Conservation (phyloP, 225 moss, liverwort and hornwort genomes). For the Physcomitrium patens region DNA sequence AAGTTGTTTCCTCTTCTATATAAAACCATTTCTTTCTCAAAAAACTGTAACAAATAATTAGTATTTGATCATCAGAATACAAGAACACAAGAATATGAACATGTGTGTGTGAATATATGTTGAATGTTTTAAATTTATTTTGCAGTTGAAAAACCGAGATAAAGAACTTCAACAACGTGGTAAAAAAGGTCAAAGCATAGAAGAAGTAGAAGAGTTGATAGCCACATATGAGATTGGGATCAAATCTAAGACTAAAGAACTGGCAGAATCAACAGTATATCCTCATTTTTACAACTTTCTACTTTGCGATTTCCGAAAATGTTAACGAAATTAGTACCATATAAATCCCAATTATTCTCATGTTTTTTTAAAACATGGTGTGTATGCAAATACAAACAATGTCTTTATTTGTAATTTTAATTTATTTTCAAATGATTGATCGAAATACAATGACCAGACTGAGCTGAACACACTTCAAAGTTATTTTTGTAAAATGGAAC, state of each 20-base stretch:
- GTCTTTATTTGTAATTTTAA: too few species aligned
- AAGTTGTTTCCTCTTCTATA: not conserved
- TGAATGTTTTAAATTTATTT: too few species aligned
- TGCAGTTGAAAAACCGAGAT: slow-evolving; percentile 55
- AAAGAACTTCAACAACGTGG: slow-evolving; percentile 72
- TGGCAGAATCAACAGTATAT: slow-evolving; percentile 42
- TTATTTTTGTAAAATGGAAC: slow-evolving; percentile 23
- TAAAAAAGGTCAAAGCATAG: slow-evolving; percentile 79
- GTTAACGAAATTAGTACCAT: not conserved
- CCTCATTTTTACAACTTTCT: accelerated
- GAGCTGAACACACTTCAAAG: not conserved
- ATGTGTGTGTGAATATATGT: too few species aligned
- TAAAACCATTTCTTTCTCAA: not conserved
- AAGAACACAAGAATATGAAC: too few species aligned
- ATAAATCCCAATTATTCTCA: not conserved
- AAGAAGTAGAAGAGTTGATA: slow-evolving; percentile 72
- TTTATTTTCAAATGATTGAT: not conserved
- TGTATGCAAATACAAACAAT: too few species aligned
- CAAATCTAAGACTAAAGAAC: slow-evolving; percentile 37
- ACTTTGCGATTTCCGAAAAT: not conserved
- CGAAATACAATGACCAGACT: not conserved
- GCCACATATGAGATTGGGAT: slow-evolving; percentile 67
- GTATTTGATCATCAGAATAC: too few species aligned
- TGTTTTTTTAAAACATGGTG: not conserved
- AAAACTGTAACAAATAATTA: not conserved